phyloP scores from a whole-genome alignment of 2,329 filamentous ascomycete species.

The Trichoderma koningiopsis region DNA sequence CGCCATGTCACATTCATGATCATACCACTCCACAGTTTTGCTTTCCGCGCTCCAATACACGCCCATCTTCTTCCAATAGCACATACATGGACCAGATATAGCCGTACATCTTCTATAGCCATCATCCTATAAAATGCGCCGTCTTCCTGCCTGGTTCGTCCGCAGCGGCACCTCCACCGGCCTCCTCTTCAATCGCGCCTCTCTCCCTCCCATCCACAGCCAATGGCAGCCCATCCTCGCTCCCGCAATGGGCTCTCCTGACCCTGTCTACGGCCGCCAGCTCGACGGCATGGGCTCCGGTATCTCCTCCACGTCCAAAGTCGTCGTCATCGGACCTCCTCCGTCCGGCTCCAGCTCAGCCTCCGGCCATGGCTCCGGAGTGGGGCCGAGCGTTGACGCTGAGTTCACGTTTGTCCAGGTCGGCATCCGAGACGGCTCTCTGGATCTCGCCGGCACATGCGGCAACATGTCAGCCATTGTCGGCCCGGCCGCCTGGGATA shows the following conservation, averaged over 20 bases:
- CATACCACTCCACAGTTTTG: not conserved
- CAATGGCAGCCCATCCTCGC: constrained; percentile 55
- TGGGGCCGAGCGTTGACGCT: constrained; percentile 50
- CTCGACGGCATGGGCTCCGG: constrained; percentile 73
- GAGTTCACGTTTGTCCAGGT: constrained; percentile 74
- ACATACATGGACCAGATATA: not conserved
- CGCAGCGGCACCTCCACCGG: constrained; percentile 71
- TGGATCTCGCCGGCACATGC: constrained; percentile 72
- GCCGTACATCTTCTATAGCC: not conserved
- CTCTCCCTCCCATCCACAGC: constrained; percentile 42
- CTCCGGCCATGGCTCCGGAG: not conserved
- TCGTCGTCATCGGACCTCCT: constrained; percentile 64
- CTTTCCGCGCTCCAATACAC: not conserved
- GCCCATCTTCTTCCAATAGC: not conserved
- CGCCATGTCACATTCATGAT: not conserved
- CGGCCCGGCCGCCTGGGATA: constrained; percentile 53
- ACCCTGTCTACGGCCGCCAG: constrained; percentile 64
- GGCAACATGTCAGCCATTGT: constrained; percentile 73
- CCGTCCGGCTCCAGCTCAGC: constrained; percentile 34
- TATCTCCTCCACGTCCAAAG: constrained; percentile 68
- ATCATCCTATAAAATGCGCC: constrained; percentile 26
- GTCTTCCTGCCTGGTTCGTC: constrained; percentile 46
- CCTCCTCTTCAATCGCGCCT: constrained; percentile 50
- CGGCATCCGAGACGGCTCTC: constrained; percentile 60
- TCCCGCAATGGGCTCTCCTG: constrained; percentile 64